Conservation (phyloP, 2,329 filamentous ascomycete species). For the Sporothrix variecibatus region DNA sequence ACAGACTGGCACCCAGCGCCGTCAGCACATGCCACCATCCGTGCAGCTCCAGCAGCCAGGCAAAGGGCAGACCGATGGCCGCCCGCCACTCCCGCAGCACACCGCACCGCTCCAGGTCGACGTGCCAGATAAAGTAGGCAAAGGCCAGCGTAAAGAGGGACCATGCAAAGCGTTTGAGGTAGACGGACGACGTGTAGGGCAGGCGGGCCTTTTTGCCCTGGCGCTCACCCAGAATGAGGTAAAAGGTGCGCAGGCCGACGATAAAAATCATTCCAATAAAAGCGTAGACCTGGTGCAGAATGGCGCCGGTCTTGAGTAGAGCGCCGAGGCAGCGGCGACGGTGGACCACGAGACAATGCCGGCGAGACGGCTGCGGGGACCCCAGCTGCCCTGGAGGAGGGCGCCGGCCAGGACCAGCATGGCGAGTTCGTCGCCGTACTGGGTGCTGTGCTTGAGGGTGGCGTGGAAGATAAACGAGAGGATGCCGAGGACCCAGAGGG, state of each 20-base stretch:
- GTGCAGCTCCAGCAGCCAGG: conserved; percentile 59
- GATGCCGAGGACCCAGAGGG: conserved; percentile 46
- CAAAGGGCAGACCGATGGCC: conserved; percentile 54
- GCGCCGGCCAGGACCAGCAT: conserved; percentile 58
- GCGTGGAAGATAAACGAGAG: conserved; percentile 49
- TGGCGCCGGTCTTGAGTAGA: conserved; percentile 47
- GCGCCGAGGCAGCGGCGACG: conserved; percentile 43
- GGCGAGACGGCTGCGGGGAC: conserved; percentile 46
- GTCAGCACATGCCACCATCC: conserved; percentile 67
- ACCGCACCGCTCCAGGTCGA: conserved; percentile 56
- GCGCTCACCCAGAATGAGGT: conserved; percentile 39
- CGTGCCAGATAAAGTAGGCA: conserved; percentile 58
- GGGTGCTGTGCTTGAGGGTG: conserved; percentile 45
- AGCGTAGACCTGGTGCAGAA: conserved; percentile 46
- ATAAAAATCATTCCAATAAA: conserved; percentile 42
- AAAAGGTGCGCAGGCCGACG: conserved; percentile 40
- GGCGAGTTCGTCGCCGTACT: conserved; percentile 58
- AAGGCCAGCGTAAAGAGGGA: conserved; percentile 28
- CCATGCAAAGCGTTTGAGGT: background rate
- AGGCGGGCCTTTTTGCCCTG: background rate
- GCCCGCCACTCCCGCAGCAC: conserved; percentile 49
- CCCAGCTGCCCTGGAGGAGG: conserved; percentile 52
- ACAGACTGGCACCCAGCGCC: conserved; percentile 49
- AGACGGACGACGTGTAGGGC: background rate
- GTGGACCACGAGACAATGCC: conserved; percentile 43